Base-by-base conservation (phyloP, 345 rosid species). In the Abelmoschus esculentus region DNA sequence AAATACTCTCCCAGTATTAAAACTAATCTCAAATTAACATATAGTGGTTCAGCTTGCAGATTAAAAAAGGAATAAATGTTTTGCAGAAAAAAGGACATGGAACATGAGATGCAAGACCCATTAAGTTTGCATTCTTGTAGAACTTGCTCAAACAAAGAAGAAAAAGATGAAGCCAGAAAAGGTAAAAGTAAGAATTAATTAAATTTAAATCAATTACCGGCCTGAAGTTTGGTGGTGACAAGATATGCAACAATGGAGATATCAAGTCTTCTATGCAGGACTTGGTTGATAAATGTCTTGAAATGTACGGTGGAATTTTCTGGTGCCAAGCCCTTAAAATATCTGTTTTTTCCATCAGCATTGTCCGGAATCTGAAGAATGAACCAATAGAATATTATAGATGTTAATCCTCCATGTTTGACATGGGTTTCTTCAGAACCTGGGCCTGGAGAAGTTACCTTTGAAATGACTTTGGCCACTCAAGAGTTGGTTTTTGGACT, bases 391-490 rank as follows among this genome's bases (percentile, higher is more conserved):
- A 74, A 73, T 49, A 67, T 26, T 65, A 47, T 75, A 58, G 77
- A 77, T 67, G 50, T 22, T 52, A 72, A 28, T 31, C 44, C 58
- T 55, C 73, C 22, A 64, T 29, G 57, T 47, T 68, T 18, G 49
- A 66, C 60, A 61, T 32, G 58, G 32, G 34, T 34, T 61, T 13
- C 15, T 70, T 47, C 6, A 36, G 55, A 26, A 77, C 46, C 38
- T n/a, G 8, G 26, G 74, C 66, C 70, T 74, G 68, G 66, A 53
- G 44, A 46, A 70, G 47, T 61, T 73, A 95, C 99, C 97, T 88
- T 58, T 87, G 86, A 77, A 82, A 80, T 44, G 96, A 88, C 80
- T 90, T 90, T 69, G 99, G 99, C 96, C 99, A 95, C 78, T 91
- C 90, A 67, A 95, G 85, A 63, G 78, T 83, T 75, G 93, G 91